Evolutionary conservation across 2,329 filamentous ascomycete genomes (phyloP), one percentile per base, ranked within the genome.

Genomic region (Tolypocladium paradoxum): DNA sequence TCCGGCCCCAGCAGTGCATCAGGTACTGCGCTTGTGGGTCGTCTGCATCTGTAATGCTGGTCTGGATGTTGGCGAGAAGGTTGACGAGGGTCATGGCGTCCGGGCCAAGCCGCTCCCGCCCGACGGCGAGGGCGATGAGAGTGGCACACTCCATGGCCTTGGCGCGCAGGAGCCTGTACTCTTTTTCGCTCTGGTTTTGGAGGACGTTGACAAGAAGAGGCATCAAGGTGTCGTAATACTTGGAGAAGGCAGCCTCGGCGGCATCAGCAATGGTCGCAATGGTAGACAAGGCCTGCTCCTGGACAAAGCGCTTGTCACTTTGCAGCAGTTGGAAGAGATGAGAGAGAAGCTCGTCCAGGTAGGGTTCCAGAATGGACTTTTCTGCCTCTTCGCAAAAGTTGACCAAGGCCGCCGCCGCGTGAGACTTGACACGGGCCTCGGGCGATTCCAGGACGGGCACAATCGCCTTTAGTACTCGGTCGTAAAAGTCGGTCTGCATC

Each of bases 91-190:
- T 87, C 72, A 93, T 78, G 4, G 92, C 91, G 71, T 99, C 92
- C 58, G 81, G 78, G 11, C 89, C 91, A 70, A 99, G 90, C 57
- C 88, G 87, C 62, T 95, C 88, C 70, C 95, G 93, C 51, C 93
- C 93, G 56, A 99, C 93, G 33, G 93, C 93, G 52, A 99, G 76
- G 34, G 93, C 90, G 64, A 99, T 99, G 45, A 99, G 76, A 8
- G 93, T 99, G 20, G 93, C 92, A 66, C 93, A 99, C 71, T 99
- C 93, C 93, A 99, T 99, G 3, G 93, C 93, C 76, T 99, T 99
- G 49, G 93, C 93, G 54, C 92, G 83, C 38, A 99, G 79, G 48
- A 97, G 76, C 52, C 92, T 82, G 70, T 91, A 91, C 65, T 99
- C 93, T 73, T 95, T 96, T 51, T 91, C 89, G 63, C 91, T 92